Evolutionary conservation across 1,284 basidiomycete genomes (phyloP).

Genomic region (Leccinum olivaceoglutinosum): DNA sequence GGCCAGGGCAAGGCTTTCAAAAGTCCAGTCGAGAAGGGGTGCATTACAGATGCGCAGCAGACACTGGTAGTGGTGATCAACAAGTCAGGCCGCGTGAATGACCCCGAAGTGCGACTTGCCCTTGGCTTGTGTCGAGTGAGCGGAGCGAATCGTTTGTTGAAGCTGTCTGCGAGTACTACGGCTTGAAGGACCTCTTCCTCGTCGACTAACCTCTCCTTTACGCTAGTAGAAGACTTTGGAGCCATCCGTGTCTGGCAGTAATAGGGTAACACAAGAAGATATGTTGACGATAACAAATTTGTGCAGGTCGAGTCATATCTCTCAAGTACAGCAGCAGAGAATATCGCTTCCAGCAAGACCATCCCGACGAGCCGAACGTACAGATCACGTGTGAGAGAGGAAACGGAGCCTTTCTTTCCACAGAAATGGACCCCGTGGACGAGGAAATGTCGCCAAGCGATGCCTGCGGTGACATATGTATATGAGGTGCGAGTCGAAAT

Average conservation of each 20-base stretch:
- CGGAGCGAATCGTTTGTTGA: constrained; percentile 89
- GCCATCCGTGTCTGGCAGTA: constrained; percentile 40
- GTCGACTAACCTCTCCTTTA: constrained; percentile 59
- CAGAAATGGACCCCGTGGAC: constrained; percentile 26
- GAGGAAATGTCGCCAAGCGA: constrained; percentile 28
- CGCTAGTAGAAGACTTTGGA: constrained; percentile 48
- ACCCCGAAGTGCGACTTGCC: constrained; percentile 39
- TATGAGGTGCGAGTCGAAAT: not conserved
- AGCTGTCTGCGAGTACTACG: constrained; percentile 91
- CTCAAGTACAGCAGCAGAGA: constrained; percentile 19
- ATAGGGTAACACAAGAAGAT: not conserved
- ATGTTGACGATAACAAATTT: not conserved
- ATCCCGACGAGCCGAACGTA: constrained; percentile 43
- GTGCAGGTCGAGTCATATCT: constrained; percentile 22
- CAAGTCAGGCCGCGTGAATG: constrained; percentile 3
- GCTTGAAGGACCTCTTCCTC: constrained; percentile 86
- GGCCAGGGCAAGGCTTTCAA: constrained; percentile 87
- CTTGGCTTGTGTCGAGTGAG: constrained; percentile 80
- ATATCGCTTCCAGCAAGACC: constrained; percentile 31
- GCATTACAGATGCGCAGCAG: constrained; percentile 92
- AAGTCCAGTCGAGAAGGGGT: constrained; percentile 91
- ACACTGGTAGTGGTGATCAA: constrained; percentile 49
- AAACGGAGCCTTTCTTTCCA: constrained; percentile 17
- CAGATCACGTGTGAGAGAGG: constrained; percentile 28
- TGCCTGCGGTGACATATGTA: constrained; percentile 10